Evolutionary conservation across 768 basidiomycete species (phyloP), one percentile per base, ranked within the genome.

Genomic region (Leccinum pellstonianum): DNA sequence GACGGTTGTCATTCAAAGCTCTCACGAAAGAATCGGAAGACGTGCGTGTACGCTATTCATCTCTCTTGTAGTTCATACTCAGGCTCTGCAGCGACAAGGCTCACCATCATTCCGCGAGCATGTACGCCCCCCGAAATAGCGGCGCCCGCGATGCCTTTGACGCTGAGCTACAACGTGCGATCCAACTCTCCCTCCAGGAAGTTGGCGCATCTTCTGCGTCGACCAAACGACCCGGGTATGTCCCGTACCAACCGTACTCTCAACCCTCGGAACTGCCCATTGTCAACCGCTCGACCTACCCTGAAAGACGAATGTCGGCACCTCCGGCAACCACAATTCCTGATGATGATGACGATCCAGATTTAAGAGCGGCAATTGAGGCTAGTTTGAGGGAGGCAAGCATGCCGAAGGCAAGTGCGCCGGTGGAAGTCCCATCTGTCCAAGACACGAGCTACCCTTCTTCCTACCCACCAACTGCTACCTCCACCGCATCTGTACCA

Each of bases 351-450:
- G 91, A 96, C 3, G 96, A 99, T 73, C 90, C 91, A 11, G 95
- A 98, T 59, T 78, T 99, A 19, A 84, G 81, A 59, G 91, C 96
- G 19, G 97, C 97, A 0, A 99, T 99, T 54, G 94, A 98, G 70
- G 97, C 97, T 0, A 93, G 91, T 70, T 73, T 99, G 62, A 81
- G 87, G n/a, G 97, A 99, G 66, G 87, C 83, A 3, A 86, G 80
- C 59, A 86, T 90, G 11, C 88, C 88, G 0, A 85, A 80, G 62
- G 86, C 93, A 7, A 93, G 91, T 66, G 91, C 91, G 0, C 93
- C 94, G 1, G 73, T 82, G 17, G 83, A 80, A 10, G 66, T 83
- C 7, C 83, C 88, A 54, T 79, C 83, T 3, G 77, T 83, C 1
- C 84, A 87, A 57, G 76, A 81, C 6, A 56, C 76, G 5, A 77